These are phyloP conservation scores for Colletotrichum godetiae DNA, from an alignment of 2,329 filamentous ascomycete genomes.

Conservation along the genomic window DNA sequence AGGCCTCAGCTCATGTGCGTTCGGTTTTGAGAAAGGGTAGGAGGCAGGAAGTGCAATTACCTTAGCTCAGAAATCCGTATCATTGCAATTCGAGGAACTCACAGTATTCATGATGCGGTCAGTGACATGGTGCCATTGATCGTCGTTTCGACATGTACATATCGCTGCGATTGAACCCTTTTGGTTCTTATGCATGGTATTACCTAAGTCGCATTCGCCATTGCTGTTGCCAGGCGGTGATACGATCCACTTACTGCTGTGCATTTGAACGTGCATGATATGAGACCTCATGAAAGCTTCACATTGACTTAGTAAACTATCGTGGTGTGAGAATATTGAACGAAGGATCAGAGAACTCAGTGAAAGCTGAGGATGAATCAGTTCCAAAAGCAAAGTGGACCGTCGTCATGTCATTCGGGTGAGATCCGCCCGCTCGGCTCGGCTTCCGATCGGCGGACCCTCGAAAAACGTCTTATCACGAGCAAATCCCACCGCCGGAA, in stretches of 20 bases:
- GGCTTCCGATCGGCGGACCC: constrained; percentile 2
- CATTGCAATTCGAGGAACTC: background rate
- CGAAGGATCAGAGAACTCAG: background rate
- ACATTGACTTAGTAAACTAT: background rate
- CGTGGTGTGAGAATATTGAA: background rate
- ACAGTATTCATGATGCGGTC: background rate
- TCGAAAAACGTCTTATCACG: background rate
- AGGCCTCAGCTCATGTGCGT: background rate
- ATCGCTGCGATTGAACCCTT: background rate
- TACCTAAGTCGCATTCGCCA: background rate
- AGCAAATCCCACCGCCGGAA: background rate
- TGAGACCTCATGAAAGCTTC: background rate
- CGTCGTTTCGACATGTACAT: background rate
- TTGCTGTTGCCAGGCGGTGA: background rate
- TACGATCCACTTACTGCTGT: no score
- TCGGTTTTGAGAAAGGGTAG: background rate
- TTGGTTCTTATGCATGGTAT: background rate
- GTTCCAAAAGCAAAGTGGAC: background rate
- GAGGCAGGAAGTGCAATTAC: background rate
- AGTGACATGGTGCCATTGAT: background rate
- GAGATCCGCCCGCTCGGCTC: constrained; percentile 11
- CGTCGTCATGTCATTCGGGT: background rate
- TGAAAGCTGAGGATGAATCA: background rate
- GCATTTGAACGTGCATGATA: background rate
- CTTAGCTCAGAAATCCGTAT: background rate